Evolutionary conservation across 2,329 filamentous ascomycete species (phyloP), one percentile per base, ranked within the genome.

Genomic region (Rutstroemia sp.): DNA sequence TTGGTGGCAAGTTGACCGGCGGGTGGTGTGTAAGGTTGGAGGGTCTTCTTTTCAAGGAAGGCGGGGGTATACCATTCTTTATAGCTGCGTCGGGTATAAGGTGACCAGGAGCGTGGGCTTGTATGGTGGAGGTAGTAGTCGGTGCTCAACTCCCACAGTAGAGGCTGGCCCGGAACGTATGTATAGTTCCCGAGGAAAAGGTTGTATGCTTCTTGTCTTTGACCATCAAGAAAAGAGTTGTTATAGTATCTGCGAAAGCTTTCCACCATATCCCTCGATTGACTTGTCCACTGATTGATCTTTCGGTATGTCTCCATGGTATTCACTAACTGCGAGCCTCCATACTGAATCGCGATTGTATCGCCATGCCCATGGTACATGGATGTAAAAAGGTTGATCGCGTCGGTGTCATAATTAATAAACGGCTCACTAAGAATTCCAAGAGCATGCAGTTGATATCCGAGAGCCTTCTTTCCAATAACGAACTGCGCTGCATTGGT

Each of bases 291-390:
- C 70, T 97, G 92, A 64, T 97, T 97, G 70, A 96, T 95, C 73
- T 97, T 97, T 57, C 94, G 88, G 71, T 99, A 99, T 4, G 94
- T 99, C 63, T 95, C 92, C 92, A 99, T 97, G 0, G 94, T 99
- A 70, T 99, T 99, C 65, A 99, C 94, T 0, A 99, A 80, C 71
- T 99, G 94, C 2, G 92, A 97, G 9, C 94, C 94, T 56, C 94
- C 94, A 65, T 99, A 99, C 70, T 99, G 94, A 54, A 97, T 88
- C 1, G 94, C 94, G 66, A 99, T 97, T 4, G 92, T 96, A 71
- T 99, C 94, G 57, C 94, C 94, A 68, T 99, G 94, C 64, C 95
- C 91, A 70, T 97, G 92, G 74, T 92, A 96, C 92, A 99, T 97
- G 66, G 95, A 89, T 1, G 94, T 97, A 65, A 99, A 96, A 9